phyloP scores from a whole-genome alignment of 768 basidiomycete genomes.

The Pisolithus sp. region DNA sequence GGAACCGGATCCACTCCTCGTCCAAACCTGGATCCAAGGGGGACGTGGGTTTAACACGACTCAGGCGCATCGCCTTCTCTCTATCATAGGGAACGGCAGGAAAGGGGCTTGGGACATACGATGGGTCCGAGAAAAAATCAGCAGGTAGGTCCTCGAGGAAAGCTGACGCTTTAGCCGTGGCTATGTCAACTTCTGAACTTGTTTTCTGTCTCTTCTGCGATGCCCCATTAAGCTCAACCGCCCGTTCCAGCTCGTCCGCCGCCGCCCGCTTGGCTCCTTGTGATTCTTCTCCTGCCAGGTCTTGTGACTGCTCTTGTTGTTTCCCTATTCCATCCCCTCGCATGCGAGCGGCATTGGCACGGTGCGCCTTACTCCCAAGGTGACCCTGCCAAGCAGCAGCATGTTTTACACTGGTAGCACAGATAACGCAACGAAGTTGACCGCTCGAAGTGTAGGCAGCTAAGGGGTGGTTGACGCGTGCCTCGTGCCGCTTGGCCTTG shows the following conservation, averaged over 20 bases:
- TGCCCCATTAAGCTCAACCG: slow-evolving; percentile 21
- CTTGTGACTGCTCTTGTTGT: slow-evolving; percentile 26
- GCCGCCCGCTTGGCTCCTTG: slow-evolving; percentile 26
- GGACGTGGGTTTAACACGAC: neutral
- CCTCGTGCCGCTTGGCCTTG: slow-evolving; percentile 76
- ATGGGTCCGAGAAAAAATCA: slow-evolving; percentile 80
- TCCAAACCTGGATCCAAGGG: slow-evolving; percentile 40
- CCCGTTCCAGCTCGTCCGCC: slow-evolving; percentile 9
- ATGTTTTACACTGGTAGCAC: slow-evolving; percentile 60
- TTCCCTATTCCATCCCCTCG: slow-evolving; percentile 48
- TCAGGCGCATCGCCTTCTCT: slow-evolving; percentile 1
- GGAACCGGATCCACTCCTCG: slow-evolving; percentile 68
- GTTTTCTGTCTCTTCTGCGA: slow-evolving; percentile 19
- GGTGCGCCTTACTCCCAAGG: slow-evolving; percentile 73
- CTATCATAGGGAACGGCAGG: slow-evolving; percentile 39
- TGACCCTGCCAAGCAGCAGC: slow-evolving; percentile 86
- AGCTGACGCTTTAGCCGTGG: slow-evolving; percentile 7
- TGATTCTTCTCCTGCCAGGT: neutral
- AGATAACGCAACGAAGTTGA: slow-evolving; percentile 65
- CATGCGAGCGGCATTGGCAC: slow-evolving; percentile 54
- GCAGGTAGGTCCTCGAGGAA: slow-evolving; percentile 40
- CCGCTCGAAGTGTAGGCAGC: slow-evolving; percentile 63
- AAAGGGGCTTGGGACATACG: slow-evolving; percentile 38
- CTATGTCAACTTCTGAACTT: slow-evolving; percentile 9
- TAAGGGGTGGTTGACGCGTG: slow-evolving; percentile 63